Percentiles rank a stretch among this genome's conserved stretches.
Evolutionary conservation across 2,329 filamentous ascomycete species (phyloP).

Genomic region (Mycosphaerella sp.): DNA sequence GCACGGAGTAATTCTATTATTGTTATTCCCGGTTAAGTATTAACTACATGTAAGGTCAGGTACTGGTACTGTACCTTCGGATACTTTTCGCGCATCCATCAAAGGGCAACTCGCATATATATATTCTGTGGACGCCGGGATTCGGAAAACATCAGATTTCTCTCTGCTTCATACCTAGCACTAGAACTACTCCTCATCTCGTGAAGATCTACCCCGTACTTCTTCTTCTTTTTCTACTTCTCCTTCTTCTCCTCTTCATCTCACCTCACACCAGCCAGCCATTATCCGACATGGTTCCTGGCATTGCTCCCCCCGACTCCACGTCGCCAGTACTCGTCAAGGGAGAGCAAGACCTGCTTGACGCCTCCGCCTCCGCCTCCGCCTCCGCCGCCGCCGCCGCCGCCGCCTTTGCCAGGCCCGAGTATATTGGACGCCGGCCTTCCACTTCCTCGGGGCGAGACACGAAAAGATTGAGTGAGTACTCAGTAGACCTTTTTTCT

Average conservation of each 20-base stretch:
- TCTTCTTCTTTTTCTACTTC: too few relatives aligned
- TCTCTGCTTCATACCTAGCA: too few relatives aligned
- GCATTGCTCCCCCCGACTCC: constrained; percentile 17
- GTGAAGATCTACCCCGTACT: too few relatives aligned
- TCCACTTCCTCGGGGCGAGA: constrained; percentile 31
- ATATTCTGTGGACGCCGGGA: too few relatives aligned
- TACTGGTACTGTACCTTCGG: too few relatives aligned
- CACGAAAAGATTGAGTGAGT: constrained; percentile 33
- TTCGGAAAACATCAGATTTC: too few relatives aligned
- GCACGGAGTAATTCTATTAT: too few relatives aligned
- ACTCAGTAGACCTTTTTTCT: too few relatives aligned
- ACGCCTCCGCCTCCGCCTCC: constrained; percentile 20
- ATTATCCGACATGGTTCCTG: constrained; percentile 15
- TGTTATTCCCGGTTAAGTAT: too few relatives aligned
- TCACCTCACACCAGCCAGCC: constrained; percentile 1
- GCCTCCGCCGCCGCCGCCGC: constrained; percentile 19
- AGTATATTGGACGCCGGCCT: constrained; percentile 31
- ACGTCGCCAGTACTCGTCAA: constrained; percentile 14
- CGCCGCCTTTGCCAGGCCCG: constrained; percentile 17
- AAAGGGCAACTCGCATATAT: too few relatives aligned
- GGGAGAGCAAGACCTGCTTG: constrained; percentile 26
- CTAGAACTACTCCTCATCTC: background rate
- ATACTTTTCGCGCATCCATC: too few relatives aligned
- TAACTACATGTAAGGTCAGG: too few relatives aligned
- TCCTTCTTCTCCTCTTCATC: background rate